Percentiles rank a stretch among this genome's conserved stretches.
Conservation (phyloP, 352 stramenopile species). For the Phytophthora citricola region DNA sequence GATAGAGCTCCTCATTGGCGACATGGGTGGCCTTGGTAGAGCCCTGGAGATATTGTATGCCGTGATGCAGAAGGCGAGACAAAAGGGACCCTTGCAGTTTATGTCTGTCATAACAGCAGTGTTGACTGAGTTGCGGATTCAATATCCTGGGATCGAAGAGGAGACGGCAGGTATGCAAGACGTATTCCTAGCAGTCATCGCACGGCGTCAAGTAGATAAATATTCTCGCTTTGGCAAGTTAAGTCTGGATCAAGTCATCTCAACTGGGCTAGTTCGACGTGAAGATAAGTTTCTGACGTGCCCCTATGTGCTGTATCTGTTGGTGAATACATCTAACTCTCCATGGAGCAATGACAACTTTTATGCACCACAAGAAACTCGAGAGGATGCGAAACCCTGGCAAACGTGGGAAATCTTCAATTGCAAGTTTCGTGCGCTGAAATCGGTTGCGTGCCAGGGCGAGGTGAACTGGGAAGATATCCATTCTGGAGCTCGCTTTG, state of each 20-base stretch:
- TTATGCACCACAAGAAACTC: neutral
- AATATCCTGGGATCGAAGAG: constrained; percentile 21
- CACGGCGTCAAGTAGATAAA: constrained; percentile 10
- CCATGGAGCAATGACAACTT: constrained; percentile 11
- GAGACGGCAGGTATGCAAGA: constrained; percentile 22
- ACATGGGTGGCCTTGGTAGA: constrained; percentile 30
- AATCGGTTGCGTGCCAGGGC: constrained; percentile 12
- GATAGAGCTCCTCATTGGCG: constrained; percentile 22
- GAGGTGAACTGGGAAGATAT: constrained; percentile 11
- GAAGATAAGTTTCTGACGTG: constrained; percentile 10
- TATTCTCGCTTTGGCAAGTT: constrained; percentile 23
- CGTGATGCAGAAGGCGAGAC: constrained; percentile 13
- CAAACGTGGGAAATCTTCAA: constrained; percentile 19
- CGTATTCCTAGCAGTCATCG: constrained; percentile 30
- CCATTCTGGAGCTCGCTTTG: constrained; percentile 27
- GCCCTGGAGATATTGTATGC: constrained; percentile 24
- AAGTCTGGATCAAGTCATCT: constrained; percentile 31
- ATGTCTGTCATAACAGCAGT: neutral
- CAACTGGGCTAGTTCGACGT: constrained; percentile 19
- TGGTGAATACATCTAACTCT: constrained; percentile 15
- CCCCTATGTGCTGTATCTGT: constrained; percentile 24
- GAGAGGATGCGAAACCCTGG: constrained; percentile 21
- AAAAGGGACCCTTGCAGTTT: constrained; percentile 17
- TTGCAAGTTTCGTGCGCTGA: constrained; percentile 24
- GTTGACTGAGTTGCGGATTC: neutral